Evolutionary conservation across 2,329 filamentous ascomycete genomes (phyloP).

Genomic region (Ophiocordyceps camponoti-leonardi): DNA sequence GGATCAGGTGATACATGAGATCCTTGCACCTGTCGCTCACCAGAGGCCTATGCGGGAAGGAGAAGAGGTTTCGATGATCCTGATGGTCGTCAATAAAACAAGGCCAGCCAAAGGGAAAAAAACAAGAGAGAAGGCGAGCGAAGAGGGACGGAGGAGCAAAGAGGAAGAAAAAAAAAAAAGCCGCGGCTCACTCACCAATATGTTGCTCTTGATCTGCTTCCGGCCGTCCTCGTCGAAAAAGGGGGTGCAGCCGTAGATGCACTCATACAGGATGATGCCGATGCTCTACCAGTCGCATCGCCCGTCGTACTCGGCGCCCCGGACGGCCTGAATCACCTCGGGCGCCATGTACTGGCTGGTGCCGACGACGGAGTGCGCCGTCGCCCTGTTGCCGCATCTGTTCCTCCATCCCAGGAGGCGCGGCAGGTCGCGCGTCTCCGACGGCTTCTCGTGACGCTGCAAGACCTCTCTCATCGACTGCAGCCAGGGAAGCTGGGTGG

Average conservation of each 20-base stretch:
- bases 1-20: conserved; percentile 54
- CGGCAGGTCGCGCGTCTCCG: conserved; percentile 11
- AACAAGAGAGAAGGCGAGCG: too few relatives aligned
- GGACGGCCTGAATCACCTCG: conserved; percentile 54
- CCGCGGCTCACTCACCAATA: conserved; percentile 40
- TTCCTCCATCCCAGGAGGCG: conserved; percentile 53
- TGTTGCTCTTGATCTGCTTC: conserved; percentile 71
- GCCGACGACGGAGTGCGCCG: conserved; percentile 76
- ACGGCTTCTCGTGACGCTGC: conserved; percentile 15
- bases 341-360: conserved; percentile 98
- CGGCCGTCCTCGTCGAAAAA: conserved; percentile 68
- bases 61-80: conserved; percentile 54
- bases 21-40: conserved; percentile 60
- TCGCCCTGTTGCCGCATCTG: conserved; percentile 46
- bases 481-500: conserved; percentile 15
- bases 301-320: conserved; percentile 51
- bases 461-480: conserved; percentile 13
- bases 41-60: conserved; percentile 48
- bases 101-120: too few relatives aligned
- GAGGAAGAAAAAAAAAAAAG: background rate
- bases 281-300: conserved; percentile 96
- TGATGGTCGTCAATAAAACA: conserved; percentile 15
- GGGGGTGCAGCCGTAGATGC: conserved; percentile 79
- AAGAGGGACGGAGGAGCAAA: too few relatives aligned
- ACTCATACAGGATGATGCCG: conserved; percentile 87